Base-by-base conservation (phyloP, 768 basidiomycete species). In the Porpolomopsis calyptriformis region DNA sequence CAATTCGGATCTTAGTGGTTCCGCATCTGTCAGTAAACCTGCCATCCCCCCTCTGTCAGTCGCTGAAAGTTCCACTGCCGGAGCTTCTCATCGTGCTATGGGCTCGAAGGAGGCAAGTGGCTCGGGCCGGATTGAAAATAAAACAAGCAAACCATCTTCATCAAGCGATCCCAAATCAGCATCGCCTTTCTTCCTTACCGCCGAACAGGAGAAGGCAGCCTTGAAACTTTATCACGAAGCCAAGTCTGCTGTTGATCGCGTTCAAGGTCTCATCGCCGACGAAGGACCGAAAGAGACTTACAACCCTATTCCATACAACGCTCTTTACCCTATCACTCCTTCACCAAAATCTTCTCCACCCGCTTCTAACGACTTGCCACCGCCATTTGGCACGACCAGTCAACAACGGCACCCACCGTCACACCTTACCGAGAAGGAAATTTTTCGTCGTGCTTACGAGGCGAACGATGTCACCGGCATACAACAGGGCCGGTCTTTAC, bases 141-240 rank as follows among this genome's bases (percentile, higher is more conserved):
- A 52, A 20, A 50, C 65, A 26, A 20, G 56, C 22, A 26, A 24
- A 14, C 20, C 34, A 23, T 24, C 18, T 43, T 43, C 46, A n/a
- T 48, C 55, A n/a, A n/a, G n/a, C n/a, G 20, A 29, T 25, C 53
- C 29, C 48, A 58, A 5, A 45, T 52, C 18, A 31, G 56, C 4
- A 40, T 43, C 29, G 34, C 45, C 77, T 24, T 71, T 72, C 24
- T 83, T 77, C 54, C 62, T 64, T 26, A 75, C 77, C 16, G 85
- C 85, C 0, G 80, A 78, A 49, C 73, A 84, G 56, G 86, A 89
- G 62, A 88, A 88, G 57, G 81, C 75, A 2, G 80, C 80, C 19
- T 56, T 87, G 46, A 69, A 59, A 52, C 67, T 78, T 48, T 89
- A 85, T 56, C 70, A 81, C 24, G 76, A 84, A 42, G 85, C 85